Evolutionary conservation across 106 monocot species (phyloP).

Genomic region (Phalaenopsis aphrodite): DNA sequence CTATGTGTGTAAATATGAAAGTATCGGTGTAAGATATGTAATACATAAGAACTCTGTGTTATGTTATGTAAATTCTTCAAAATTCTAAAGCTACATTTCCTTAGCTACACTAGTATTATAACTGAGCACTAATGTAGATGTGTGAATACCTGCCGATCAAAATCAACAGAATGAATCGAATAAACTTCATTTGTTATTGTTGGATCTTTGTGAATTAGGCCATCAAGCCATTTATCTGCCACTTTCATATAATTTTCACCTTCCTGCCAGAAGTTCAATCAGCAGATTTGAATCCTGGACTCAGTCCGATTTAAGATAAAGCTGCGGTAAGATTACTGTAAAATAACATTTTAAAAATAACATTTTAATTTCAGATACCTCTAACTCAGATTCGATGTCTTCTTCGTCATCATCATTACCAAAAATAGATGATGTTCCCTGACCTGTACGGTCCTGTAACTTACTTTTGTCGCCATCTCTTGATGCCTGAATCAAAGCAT

Average conservation of each 20-base stretch:
- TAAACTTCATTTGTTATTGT: conserved; percentile 81
- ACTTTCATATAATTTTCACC: conserved; percentile 27
- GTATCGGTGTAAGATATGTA: no score
- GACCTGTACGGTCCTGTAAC: conserved; percentile 34
- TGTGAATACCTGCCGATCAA: conserved; percentile 79
- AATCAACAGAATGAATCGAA: conserved; percentile 73
- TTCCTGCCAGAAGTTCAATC: conserved; percentile 27
- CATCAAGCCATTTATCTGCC: conserved; percentile 77
- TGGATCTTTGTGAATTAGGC: conserved; percentile 64
- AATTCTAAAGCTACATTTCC: neutral
- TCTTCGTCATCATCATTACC: conserved; percentile 40
- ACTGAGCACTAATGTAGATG: neutral
- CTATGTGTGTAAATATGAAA: no score
- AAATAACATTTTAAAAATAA: no score
- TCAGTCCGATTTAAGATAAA: neutral
- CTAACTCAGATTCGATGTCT: conserved; percentile 20
- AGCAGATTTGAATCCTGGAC: neutral
- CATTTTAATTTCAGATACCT: conserved; percentile 20
- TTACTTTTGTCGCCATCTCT: conserved; percentile 65
- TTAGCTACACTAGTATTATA: neutral
- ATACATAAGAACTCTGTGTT: no score
- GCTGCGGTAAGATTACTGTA: neutral
- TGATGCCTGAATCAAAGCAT: conserved; percentile 76
- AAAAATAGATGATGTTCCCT: conserved; percentile 22
- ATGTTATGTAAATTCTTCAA: no score